Base-by-base conservation (phyloP, 768 basidiomycete genomes). In the Calocybe indica region DNA sequence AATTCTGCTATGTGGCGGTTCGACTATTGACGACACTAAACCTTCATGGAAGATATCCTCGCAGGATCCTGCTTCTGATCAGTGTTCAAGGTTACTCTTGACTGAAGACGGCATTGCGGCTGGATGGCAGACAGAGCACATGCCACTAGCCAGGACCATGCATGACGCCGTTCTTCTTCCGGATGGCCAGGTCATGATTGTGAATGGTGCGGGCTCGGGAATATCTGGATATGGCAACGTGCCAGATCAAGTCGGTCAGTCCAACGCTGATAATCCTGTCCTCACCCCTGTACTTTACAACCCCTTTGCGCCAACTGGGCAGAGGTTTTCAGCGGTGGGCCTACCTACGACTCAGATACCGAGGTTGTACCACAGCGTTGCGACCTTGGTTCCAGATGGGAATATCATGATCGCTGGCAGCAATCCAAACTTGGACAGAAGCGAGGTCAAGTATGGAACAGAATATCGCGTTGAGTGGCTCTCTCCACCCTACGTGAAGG, bases 401-500 rank as follows among this genome's bases (percentile, higher is more conserved):
- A 74, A 77, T 44, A 64, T 91, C 43, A 79, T 91, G 82, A 80
- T 92, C 48, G 82, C 88, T 13, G 88, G 88, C 32, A 88, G 87
- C 50, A 91, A 89, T 57, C 89, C 89, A 22, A 91, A 91, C 62
- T 62, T 90, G 49, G 88, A 91, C 62, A 69, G 86, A 45, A 88
- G 83, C 55, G 83, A 80, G 55, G 55, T 78, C 37, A 69, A 70
- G 59, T 93, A 87, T 59, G 82, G 83, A 30, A 92, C 91, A 12
- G 90, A 95, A 62, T 95, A 94, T 61, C 75, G 91, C 43, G 86
- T 92, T 31, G 93, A 96, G 61, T 83, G 85, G 76, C 72, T 95
- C 53, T 75, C 74, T 45, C 94, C 95, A 0, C 85, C 87, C 28
- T 98, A 95, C 59, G 82, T 88, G 80, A 61, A 64, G 22, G 64